phyloP scores from a whole-genome alignment of 169 alveolate species.

The Babesia caballi region DNA sequence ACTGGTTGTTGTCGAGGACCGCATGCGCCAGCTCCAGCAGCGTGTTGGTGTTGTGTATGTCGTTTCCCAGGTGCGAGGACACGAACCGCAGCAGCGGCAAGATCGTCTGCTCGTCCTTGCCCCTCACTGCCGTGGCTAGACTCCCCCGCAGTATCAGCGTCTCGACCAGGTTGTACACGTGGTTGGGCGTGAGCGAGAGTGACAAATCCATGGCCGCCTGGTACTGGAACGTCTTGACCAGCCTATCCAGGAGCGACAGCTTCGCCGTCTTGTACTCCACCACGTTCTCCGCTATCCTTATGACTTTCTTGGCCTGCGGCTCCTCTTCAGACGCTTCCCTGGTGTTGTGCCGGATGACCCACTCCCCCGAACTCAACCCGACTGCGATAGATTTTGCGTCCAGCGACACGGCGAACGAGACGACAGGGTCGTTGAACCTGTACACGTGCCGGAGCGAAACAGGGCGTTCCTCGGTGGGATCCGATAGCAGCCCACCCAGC shows the following conservation, averaged over 20 bases:
- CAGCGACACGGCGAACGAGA: constrained; percentile 33
- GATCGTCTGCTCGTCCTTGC: constrained; percentile 60
- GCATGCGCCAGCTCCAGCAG: constrained; percentile 49
- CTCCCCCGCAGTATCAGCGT: constrained; percentile 50
- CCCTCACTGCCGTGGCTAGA: constrained; percentile 55
- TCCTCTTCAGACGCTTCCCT: background rate
- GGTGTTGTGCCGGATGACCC: constrained; percentile 39
- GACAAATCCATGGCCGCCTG: constrained; percentile 65
- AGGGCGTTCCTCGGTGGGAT: background rate
- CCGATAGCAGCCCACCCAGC: background rate
- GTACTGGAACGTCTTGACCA: constrained; percentile 61
- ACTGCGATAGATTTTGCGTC: constrained; percentile 34
- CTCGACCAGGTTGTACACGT: constrained; percentile 59
- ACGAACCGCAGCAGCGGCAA: constrained; percentile 43
- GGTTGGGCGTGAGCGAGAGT: constrained; percentile 55
- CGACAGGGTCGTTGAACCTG: constrained; percentile 26
- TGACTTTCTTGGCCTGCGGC: background rate
- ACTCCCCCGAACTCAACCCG: constrained; percentile 43
- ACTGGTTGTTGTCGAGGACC: constrained; percentile 46
- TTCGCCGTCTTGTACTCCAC: constrained; percentile 41
- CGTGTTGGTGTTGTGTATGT: constrained; percentile 30
- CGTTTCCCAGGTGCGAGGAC: constrained; percentile 33
- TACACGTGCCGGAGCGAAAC: constrained; percentile 34
- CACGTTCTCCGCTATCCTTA: constrained; percentile 9
- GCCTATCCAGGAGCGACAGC: constrained; percentile 49